A percentile compares a stretch with the other conserved stretches of the same genome.
These are phyloP conservation scores for Peniophora sp. DNA, from an alignment of 1,284 basidiomycete species.

Conservation along the genomic window DNA sequence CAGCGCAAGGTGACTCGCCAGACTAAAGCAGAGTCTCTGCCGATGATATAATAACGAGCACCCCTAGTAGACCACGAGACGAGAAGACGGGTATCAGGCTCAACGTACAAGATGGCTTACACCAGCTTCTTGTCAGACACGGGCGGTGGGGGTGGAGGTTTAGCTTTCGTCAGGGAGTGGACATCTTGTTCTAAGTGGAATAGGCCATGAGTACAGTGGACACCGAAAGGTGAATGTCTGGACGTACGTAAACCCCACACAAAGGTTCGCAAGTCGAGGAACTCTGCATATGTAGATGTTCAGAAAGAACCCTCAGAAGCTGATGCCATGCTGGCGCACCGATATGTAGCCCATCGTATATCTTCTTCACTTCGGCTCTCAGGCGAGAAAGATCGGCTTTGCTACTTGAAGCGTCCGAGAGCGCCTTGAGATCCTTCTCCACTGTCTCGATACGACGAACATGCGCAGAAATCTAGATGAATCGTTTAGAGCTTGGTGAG, in stretches of 20 bases:
- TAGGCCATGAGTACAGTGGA: slow-evolving; percentile 4
- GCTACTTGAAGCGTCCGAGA: slow-evolving; percentile 56
- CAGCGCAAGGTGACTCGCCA: too few relatives aligned
- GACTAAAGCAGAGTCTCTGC: too few relatives aligned
- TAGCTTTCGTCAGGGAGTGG: slow-evolving; percentile 39
- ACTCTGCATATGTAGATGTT: too few relatives aligned
- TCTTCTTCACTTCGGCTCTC: slow-evolving; percentile 77
- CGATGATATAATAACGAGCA: too few relatives aligned
- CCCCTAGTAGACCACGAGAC: too few relatives aligned
- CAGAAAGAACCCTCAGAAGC: too few relatives aligned
- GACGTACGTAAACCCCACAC: slow-evolving; percentile 80
- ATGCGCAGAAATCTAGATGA: slow-evolving; percentile 69
- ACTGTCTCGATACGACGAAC: slow-evolving; percentile 80
- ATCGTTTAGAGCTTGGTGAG: not conserved
- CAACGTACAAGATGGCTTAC: too few relatives aligned
- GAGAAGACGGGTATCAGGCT: too few relatives aligned
- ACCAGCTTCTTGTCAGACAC: not conserved
- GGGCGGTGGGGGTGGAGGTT: not conserved
- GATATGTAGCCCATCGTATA: slow-evolving; percentile 74
- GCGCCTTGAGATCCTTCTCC: slow-evolving; percentile 79
- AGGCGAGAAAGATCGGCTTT: slow-evolving; percentile 77
- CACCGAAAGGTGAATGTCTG: not conserved
- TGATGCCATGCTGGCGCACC: slow-evolving; percentile 42
- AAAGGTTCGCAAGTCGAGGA: slow-evolving; percentile 67
- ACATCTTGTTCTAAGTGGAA: slow-evolving; percentile 72